phyloP scores from a whole-genome alignment of 257 asterid genomes.

The Solanum tacnaense region DNA sequence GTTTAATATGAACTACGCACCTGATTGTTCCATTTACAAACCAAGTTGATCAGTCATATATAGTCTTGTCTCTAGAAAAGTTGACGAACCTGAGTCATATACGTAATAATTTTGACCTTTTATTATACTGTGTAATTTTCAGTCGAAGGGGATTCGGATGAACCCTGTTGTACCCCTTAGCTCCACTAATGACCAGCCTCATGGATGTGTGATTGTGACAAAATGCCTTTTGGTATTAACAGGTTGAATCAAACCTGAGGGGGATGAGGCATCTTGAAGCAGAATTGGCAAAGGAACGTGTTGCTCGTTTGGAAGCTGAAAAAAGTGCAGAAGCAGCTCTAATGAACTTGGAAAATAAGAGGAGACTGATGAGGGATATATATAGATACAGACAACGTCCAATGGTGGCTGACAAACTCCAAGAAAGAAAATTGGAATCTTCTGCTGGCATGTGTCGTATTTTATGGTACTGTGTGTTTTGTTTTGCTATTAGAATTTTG shows the following conservation, averaged over 20 bases:
- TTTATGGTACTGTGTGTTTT: neutral
- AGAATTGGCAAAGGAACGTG: slow-evolving; percentile 5
- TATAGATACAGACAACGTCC: neutral
- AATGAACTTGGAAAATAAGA: neutral
- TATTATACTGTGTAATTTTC: neutral
- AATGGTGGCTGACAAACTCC: neutral
- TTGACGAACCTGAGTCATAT: neutral
- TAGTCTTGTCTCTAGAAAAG: neutral
- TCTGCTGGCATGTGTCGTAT: neutral
- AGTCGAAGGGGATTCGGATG: neutral
- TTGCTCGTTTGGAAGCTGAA: slow-evolving; percentile 7
- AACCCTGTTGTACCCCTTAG: neutral
- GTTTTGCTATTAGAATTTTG: neutral
- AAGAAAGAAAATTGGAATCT: neutral
- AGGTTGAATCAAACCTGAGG: slow-evolving; percentile 18
- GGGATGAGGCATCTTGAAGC: slow-evolving; percentile 4
- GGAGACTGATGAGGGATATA: neutral
- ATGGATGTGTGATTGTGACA: slow-evolving; percentile 31
- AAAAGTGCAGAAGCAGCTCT: slow-evolving; percentile 1
- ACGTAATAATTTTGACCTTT: neutral
- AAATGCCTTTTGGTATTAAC: slow-evolving; percentile 12
- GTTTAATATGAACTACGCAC: neutral
- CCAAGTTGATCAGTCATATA: neutral
- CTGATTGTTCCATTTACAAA: neutral
- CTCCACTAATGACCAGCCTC: neutral